phyloP scores from a whole-genome alignment of 2,329 filamentous ascomycete species.

The Sporothrix phasma region DNA sequence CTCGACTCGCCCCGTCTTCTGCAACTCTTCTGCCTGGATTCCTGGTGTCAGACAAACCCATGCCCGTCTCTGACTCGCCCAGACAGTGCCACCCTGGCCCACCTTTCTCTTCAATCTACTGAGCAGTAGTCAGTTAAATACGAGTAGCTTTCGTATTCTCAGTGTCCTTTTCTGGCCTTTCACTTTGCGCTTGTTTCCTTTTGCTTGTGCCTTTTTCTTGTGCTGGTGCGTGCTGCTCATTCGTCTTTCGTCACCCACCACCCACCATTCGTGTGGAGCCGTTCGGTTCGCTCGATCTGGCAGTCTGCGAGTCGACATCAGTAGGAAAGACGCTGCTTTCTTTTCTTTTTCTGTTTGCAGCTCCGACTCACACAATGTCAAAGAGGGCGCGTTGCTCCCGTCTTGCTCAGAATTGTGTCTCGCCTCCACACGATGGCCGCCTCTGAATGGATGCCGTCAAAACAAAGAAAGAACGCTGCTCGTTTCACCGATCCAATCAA shows the following conservation, averaged over 20 bases:
- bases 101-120: too few species aligned
- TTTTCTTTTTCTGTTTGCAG: not conserved
- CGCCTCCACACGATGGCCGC: conserved; percentile 10
- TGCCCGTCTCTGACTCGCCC: conserved; percentile 12
- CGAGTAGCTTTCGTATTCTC: too few species aligned
- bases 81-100: not conserved
- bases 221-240: not conserved
- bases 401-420: not conserved
- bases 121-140: too few species aligned
- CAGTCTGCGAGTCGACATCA: not conserved
- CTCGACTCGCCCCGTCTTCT: conserved; percentile 6
- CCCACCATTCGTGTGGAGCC: not conserved
- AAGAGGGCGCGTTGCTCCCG: not conserved
- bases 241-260: conserved; percentile 7
- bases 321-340: too few species aligned
- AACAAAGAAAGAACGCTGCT: conserved; percentile 1
- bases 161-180: too few species aligned
- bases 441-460: conserved; percentile 10
- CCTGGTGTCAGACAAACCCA: conserved; percentile 17
- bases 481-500: too few species aligned
- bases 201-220: not conserved
- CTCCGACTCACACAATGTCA: conserved; percentile 5
- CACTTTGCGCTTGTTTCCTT: too few species aligned
- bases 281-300: not conserved
- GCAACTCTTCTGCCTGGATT: not conserved